Conservation (phyloP, 2,329 filamentous ascomycete species). For the Cladosporium phlei region DNA sequence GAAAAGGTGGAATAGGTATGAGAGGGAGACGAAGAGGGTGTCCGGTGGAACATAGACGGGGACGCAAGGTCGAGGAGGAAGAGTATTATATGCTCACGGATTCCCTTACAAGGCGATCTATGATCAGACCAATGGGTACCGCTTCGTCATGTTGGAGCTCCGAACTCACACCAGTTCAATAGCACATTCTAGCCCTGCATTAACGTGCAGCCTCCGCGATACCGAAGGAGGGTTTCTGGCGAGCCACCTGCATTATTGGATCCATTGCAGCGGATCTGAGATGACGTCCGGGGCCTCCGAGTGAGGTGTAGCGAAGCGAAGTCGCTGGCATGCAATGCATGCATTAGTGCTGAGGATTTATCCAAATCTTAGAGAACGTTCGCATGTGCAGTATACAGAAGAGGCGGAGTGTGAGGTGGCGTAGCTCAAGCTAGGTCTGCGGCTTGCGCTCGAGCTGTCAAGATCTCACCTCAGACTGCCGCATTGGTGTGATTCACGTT, state of each 20-base stretch:
- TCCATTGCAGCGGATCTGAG: background rate
- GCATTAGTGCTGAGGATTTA: background rate
- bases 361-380: background rate
- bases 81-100: constrained; percentile 2
- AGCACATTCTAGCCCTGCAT: constrained; percentile 3
- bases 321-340: background rate
- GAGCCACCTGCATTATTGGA: too few species aligned
- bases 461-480: too few species aligned
- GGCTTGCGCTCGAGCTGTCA: background rate
- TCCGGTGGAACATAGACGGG: background rate
- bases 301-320: background rate
- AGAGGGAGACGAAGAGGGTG: background rate
- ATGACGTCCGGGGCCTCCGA: background rate
- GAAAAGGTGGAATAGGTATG: background rate
- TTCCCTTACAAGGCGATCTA: background rate
- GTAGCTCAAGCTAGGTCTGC: background rate
- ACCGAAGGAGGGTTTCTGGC: background rate
- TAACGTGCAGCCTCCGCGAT: constrained; percentile 1
- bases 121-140: background rate
- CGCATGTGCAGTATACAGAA: background rate
- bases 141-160: constrained; percentile 5
- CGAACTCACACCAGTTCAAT: background rate
- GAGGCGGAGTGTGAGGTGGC: too few species aligned
- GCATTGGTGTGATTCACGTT: too few species aligned
- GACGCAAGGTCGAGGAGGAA: background rate